A percentile compares a stretch with the other conserved stretches of the same genome.
phyloP scores from a whole-genome alignment of 75 land plant genomes.

The Isoetes taiwanensis region DNA sequence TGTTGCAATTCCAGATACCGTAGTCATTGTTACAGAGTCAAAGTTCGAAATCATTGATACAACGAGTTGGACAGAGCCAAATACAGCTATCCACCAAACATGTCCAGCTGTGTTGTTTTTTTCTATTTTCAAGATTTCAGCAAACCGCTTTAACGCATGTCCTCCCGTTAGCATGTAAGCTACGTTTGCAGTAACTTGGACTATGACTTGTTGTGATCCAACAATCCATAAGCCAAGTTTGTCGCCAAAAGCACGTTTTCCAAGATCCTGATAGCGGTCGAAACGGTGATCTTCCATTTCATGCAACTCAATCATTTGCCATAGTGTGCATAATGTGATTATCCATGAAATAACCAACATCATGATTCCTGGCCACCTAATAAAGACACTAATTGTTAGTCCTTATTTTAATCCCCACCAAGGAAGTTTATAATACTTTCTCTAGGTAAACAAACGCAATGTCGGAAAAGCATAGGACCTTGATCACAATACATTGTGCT shows the following conservation, averaged over 20 bases:
- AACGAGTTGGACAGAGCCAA: background rate
- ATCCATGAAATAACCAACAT: background rate
- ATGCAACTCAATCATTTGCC: conserved; percentile 3
- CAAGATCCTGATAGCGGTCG: background rate
- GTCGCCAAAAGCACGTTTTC: background rate
- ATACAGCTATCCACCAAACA: background rate
- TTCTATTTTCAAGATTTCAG: background rate
- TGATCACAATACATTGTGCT: no score
- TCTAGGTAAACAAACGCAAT: background rate
- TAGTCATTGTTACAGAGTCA: background rate
- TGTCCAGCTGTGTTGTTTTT: background rate
- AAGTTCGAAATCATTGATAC: background rate
- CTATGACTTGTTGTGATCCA: background rate
- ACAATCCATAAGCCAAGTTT: background rate
- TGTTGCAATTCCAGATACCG: background rate
- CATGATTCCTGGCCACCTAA: conserved; percentile 1
- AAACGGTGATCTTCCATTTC: background rate
- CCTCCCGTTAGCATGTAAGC: background rate
- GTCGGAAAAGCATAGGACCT: background rate
- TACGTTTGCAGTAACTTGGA: background rate
- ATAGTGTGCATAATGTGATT: background rate
- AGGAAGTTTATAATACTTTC: background rate
- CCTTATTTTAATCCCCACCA: background rate
- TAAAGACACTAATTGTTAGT: background rate
- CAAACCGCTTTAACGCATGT: background rate